Evolutionary conservation across 1,139 yeast genomes (phyloP), one percentile per base, ranked within the genome.

Genomic region (Pichia sp.): DNA sequence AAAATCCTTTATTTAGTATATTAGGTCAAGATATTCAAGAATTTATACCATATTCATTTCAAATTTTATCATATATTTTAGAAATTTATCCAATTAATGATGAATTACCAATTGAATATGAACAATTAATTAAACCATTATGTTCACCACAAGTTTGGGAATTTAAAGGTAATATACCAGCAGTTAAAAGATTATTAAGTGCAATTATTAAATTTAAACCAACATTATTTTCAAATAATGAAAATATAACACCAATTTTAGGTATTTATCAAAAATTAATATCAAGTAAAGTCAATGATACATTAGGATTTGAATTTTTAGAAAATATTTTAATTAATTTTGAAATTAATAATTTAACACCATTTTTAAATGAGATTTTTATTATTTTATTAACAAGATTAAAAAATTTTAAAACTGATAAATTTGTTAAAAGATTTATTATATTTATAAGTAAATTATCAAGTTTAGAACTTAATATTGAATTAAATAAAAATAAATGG

Each of bases 251-350:
- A 35, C 96, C 97, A 4, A 76, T 94, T 38, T 72, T 94, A 46
- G 99, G 99, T 42, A 95, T 94, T n/a, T 94, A 88, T 73, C 98
- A 94, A 69, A 89, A 90, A 63, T 73, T 94, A 54, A 80, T 92
- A 47, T 81, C 97, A 1, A 87, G 97, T 0, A 86, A 84, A 59
- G 76, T 79, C 25, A 85, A 88, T 60, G 97, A 92, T 58, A 67
- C 69, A 39, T 76, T 81, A 60, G 97, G 97, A 2, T 84, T 94
- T 63, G 97, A 92, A 52, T 70, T 94, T 43, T 68, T 94, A 43
- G 92, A 86, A 63, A 71, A 77, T 7, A 80, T 94, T 42, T 66
- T 90, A 48, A 63, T 79, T 43, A 70, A 75, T 52, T 69, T 89
- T 41, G 81, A 88, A 6, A 58, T 78, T 45, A 63, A 63, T 2